Evolutionary conservation across 139 green algal species (phyloP).

Genomic region (Chlorella sp.): DNA sequence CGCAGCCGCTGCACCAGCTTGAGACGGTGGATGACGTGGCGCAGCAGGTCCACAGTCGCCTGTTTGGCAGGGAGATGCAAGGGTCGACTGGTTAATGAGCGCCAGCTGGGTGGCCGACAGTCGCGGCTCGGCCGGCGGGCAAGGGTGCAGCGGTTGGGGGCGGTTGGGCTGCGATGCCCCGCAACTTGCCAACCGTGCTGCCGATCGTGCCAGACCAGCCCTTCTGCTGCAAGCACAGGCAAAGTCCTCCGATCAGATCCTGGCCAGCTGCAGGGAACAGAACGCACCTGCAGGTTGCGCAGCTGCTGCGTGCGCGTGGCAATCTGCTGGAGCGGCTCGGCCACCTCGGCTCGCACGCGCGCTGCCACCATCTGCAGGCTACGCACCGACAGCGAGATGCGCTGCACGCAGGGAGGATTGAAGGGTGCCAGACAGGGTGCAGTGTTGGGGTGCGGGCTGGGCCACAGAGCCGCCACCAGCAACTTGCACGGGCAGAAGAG

Average conservation of each 20-base stretch:
- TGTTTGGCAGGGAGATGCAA: background rate
- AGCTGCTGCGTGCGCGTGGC: slow-evolving; percentile 48
- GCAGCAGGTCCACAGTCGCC: slow-evolving; percentile 70
- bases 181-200: too few relatives aligned
- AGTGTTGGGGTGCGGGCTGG: background rate
- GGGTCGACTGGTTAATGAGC: background rate
- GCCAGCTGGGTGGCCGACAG: too few relatives aligned
- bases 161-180: too few relatives aligned
- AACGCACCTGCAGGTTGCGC: slow-evolving; percentile 42
- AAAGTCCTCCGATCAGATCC: background rate
- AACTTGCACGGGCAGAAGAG: too few relatives aligned
- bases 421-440: background rate
- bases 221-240: background rate
- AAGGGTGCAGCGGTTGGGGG: too few relatives aligned
- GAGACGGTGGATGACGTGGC: slow-evolving; percentile 73
- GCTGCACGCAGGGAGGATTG: slow-evolving; percentile 15
- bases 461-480: too few relatives aligned
- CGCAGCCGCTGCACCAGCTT: slow-evolving; percentile 65
- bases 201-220: too few relatives aligned
- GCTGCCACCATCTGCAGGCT: slow-evolving; percentile 70
- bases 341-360: slow-evolving; percentile 72
- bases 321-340: slow-evolving; percentile 68
- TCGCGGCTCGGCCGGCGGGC: too few relatives aligned
- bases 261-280: background rate
- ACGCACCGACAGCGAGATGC: slow-evolving; percentile 70